phyloP scores from a whole-genome alignment of 345 rosid genomes.

The Trapa incisa region DNA sequence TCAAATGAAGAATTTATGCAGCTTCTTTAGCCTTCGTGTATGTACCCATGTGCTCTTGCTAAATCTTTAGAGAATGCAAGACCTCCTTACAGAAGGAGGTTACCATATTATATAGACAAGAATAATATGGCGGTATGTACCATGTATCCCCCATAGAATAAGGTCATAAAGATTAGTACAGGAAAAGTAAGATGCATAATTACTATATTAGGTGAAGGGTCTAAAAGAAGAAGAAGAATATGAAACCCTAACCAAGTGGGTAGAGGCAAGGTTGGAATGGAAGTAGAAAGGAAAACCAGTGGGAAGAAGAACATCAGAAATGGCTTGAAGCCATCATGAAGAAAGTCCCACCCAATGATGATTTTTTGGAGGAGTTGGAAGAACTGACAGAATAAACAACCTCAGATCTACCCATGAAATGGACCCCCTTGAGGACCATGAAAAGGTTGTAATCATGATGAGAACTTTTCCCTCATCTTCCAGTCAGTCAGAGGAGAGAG shows the following conservation, averaged over 20 bases:
- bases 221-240: too few species aligned
- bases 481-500: constrained; percentile 15
- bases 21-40: not conserved
- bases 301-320: constrained; percentile 18
- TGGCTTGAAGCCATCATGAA: constrained; percentile 30
- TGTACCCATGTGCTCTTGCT: not conserved
- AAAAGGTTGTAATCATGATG: constrained; percentile 33
- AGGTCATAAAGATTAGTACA: not conserved
- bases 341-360: constrained; percentile 10
- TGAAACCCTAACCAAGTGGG: not conserved
- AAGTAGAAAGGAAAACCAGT: constrained; percentile 6
- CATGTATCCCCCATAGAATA: not conserved
- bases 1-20: not conserved
- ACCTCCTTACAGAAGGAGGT: not conserved
- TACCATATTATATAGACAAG: not conserved
- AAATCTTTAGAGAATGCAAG: not conserved
- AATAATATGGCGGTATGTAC: not conserved
- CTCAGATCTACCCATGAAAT: constrained; percentile 12
- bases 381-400: constrained; percentile 18
- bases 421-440: not conserved
- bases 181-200: not conserved
- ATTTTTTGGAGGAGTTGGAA: constrained; percentile 14
- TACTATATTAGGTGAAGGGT: not conserved
- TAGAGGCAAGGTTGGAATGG: not conserved
- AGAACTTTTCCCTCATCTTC: constrained; percentile 13